Base-by-base conservation (phyloP, 805 yeast genomes). In the Yarrowia bubula region DNA sequence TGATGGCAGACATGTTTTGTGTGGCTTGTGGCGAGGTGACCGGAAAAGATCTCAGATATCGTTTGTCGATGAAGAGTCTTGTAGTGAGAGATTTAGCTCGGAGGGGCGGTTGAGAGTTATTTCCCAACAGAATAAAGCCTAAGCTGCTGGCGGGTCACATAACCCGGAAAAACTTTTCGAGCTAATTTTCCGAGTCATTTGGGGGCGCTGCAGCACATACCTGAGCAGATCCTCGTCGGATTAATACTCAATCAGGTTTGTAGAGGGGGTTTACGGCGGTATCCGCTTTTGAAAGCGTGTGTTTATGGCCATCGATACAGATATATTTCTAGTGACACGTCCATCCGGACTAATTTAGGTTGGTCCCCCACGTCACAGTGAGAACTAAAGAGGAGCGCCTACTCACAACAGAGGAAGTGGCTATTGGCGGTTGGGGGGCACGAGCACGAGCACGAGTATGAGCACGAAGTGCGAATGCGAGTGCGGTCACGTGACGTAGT, bases 1-100 rank as follows among this genome's bases (percentile, higher is more conserved):
- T 65, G 38, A 68, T 63, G 39, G 65, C 47, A 35, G 67, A 63
- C 47, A 66, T 58, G 50, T 17, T 57, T 58, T 22, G 28, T 22
- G 51, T 28, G 51, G 41, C 43, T 33, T 17, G 39, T 28, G 39
- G 46, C 46, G 10, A 28, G 11, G 47, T 28, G 61, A 55, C 61
- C 61, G 47, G 35, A 41, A 41, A 28, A 55, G 61, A 39, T 55
- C 17, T 55, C 61, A 41, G 38, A n/a, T 39, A 41, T 41, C 46
- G 61, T 32, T 39, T 41, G 61, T 55, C 61, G 61, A 55, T 39
- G 47, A 41, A 55, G 47, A 55, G 61, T 39, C 61, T 55, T 55
- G 61, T 22, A 38, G 42, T 55, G 61, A 55, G 61, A 55, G 61
- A 55, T 55, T 55, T 55, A 55, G 61, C 61, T 55, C 61, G 61